phyloP scores from a whole-genome alignment of 805 yeast species.

The Candida easanensis region DNA sequence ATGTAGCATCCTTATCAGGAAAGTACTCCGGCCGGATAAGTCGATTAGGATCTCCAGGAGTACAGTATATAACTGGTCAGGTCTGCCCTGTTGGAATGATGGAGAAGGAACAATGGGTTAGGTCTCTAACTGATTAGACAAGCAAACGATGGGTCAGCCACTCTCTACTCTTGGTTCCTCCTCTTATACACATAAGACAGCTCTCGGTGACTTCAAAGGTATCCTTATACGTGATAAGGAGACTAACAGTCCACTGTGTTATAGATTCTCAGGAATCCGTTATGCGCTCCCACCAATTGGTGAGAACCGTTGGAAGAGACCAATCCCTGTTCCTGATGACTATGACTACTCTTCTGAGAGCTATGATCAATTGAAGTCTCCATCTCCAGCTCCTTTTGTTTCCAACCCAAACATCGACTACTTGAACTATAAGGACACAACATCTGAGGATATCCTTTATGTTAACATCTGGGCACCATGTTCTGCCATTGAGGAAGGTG shows the following conservation, averaged over 20 bases:
- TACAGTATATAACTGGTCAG: too few species aligned
- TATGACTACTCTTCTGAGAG: slow-evolving; percentile 36
- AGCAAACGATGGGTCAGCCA: slow-evolving; percentile 9
- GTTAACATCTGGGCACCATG: slow-evolving; percentile 40
- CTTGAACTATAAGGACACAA: slow-evolving; percentile 3
- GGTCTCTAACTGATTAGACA: neutral
- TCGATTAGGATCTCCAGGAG: too few species aligned
- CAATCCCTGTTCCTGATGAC: slow-evolving; percentile 31
- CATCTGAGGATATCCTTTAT: slow-evolving; percentile 33
- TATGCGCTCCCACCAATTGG: slow-evolving; percentile 34
- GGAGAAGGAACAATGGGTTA: too few species aligned
- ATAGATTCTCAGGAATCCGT: slow-evolving; percentile 27
- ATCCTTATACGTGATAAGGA: slow-evolving; percentile 3
- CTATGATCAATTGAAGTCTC: slow-evolving; percentile 31
- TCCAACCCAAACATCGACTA: slow-evolving; percentile 13
- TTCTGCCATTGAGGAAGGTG: slow-evolving; percentile 33
- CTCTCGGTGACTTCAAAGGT: slow-evolving; percentile 8
- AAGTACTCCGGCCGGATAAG: neutral
- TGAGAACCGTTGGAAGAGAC: slow-evolving; percentile 32
- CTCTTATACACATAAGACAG: slow-evolving; percentile 1
- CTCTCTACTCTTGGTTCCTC: slow-evolving; percentile 8
- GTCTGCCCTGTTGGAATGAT: too few species aligned
- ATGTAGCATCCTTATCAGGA: slow-evolving; percentile 1
- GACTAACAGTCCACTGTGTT: slow-evolving; percentile 16
- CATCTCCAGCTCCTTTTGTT: slow-evolving; percentile 35